A percentile compares a stretch with the other conserved stretches of the same genome.
These are phyloP conservation scores for Sclerotinia spermophila DNA, from an alignment of 2,329 filamentous ascomycete species.

Conservation along the genomic window DNA sequence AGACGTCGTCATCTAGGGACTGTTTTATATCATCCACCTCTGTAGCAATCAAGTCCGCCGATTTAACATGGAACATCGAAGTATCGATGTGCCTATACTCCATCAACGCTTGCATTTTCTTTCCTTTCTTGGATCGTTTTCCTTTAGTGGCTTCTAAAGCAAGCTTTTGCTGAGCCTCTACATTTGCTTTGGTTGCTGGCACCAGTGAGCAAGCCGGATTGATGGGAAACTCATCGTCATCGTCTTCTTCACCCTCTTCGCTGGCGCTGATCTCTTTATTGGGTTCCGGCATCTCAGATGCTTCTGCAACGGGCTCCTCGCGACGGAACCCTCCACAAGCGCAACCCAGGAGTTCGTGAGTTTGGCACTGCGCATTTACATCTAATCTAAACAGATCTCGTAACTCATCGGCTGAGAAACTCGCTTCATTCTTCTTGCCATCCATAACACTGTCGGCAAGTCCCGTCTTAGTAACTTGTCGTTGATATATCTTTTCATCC, in stretches of 20 bases:
- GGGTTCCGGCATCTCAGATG: constrained; percentile 24
- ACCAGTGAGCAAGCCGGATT: constrained; percentile 31
- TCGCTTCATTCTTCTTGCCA: constrained; percentile 55
- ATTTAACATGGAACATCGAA: constrained; percentile 36
- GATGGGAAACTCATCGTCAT: constrained; percentile 34
- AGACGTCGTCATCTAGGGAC: constrained; percentile 48
- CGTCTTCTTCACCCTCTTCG: constrained; percentile 29
- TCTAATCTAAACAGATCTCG: constrained; percentile 65
- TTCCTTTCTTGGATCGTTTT: constrained; percentile 34
- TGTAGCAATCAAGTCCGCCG: constrained; percentile 35
- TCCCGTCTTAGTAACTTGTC: constrained; percentile 67
- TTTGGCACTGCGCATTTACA: constrained; percentile 58
- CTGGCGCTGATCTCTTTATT: constrained; percentile 7
- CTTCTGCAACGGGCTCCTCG: constrained; percentile 21
- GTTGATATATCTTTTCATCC: constrained; percentile 72
- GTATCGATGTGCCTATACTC: constrained; percentile 52
- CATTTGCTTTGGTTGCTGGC: constrained; percentile 44
- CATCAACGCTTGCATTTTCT: constrained; percentile 50
- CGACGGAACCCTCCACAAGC: constrained; percentile 54
- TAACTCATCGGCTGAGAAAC: constrained; percentile 64
- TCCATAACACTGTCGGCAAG: constrained; percentile 70
- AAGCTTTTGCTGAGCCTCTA: constrained; percentile 44
- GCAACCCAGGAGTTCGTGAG: constrained; percentile 64
- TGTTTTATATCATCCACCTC: constrained; percentile 37
- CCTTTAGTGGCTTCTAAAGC: constrained; percentile 38